Evolutionary conservation across 345 rosid genomes (phyloP), one percentile per base, ranked within the genome.

Genomic region (Salix suchowensis): DNA sequence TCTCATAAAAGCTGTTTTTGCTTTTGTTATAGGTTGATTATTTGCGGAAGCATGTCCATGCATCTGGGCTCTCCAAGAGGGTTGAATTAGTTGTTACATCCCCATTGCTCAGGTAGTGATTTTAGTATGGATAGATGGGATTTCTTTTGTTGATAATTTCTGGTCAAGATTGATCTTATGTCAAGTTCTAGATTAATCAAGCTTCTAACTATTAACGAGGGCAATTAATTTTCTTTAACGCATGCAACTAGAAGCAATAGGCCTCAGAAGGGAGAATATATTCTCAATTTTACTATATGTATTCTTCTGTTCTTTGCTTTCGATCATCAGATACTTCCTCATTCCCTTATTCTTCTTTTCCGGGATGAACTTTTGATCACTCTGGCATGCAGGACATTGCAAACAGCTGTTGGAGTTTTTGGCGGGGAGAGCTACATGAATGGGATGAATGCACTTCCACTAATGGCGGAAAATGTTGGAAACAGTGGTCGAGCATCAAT

Each of bases 361-460:
- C 12, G 54, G 21, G 37, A 44, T 62, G 67, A 71, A 73, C 72
- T 50, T 73, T 32, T 70, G 40, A 44, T 80, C 46, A 15, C 26
- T 73, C 16, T 84, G 83, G 68, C 67, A 74, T 78, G 79, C 83
- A 96, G 98, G 90, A 93, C 98, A 37, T 72, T 96, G 84, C 99
- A 96, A 86, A 96, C 99, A 72, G 98, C 99, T 68, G 96, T 92
- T 80, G 99, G 98, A 82, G 97, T 91, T 54, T 96, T 96, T 50
- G 99, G 99, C 42, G 96, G 97, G 46, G 98, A 85, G 74, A 93
- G 86, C 78, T 93, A 89, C 84, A 85, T 87, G 4, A 87, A 87
- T 65, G 82, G 84, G 83, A 81, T 80, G 72, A 96, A 91, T 81
- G 71, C 80, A 64, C 71, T 92, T 70, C 99, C 97, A 67, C 88